Percentiles rank a stretch among this genome's conserved stretches.
Conservation (phyloP, 495 filamentous ascomycete species). For the Eremomyces bilateralis region DNA sequence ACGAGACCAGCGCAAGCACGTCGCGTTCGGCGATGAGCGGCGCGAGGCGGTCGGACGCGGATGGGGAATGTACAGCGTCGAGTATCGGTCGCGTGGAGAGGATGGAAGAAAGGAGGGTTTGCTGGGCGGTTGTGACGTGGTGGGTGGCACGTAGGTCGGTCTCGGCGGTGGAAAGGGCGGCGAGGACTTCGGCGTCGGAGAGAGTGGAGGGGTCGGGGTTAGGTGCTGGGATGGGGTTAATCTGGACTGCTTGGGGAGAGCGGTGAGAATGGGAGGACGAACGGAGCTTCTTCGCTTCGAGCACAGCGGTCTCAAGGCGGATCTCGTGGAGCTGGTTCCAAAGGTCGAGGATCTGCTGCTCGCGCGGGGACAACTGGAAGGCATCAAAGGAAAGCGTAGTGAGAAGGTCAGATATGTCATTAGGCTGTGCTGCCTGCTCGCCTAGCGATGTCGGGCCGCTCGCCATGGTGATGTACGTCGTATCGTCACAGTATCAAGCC, state of each 20-base stretch:
- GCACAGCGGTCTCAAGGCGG: conserved; percentile 42
- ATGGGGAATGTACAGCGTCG: no score
- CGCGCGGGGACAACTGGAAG: conserved; percentile 34
- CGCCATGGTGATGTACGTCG: no score
- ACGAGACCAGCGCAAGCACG: conserved; percentile 33
- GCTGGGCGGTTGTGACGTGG: no score
- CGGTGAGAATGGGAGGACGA: no score
- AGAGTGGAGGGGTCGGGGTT: conserved; percentile 7
- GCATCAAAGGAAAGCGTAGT: conserved; percentile 18
- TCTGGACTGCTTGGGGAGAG: no score
- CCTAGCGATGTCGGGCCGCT: no score
- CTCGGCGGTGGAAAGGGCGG: conserved; percentile 32
- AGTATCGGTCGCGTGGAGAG: no score
- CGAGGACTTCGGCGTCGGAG: conserved; percentile 25
- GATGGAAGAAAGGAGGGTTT: no score
- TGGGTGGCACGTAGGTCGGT: conserved; percentile 38
- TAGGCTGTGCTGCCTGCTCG: no score
- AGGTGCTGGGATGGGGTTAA: conserved; percentile 7
- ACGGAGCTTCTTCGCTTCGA: conserved; percentile 28
- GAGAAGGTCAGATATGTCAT: neutral
- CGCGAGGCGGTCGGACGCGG: no score
- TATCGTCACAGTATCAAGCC: no score
- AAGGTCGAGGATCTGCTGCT: conserved; percentile 39
- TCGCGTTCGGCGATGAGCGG: conserved; percentile 47
- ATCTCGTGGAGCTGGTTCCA: conserved; percentile 49